Base-by-base conservation (phyloP, 257 asterid genomes). In the Nicotiana undulata region DNA sequence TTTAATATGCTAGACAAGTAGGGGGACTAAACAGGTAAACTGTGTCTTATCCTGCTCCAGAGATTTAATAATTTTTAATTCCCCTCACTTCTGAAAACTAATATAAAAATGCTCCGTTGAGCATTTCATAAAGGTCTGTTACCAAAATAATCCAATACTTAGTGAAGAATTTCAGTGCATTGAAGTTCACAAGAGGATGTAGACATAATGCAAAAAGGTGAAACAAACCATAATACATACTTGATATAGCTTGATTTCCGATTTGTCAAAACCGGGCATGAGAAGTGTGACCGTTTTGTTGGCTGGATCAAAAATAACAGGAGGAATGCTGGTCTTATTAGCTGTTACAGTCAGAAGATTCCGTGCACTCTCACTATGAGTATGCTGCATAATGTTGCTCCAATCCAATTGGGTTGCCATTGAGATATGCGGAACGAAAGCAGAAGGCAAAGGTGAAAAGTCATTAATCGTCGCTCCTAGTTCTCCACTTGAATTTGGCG, bases 261-360 rank as follows among this genome's bases (percentile, higher is more conserved):
- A 95, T 91, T 95, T 93, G 90, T 95, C 97, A 81, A 95, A 95
- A 77, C 99, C 98, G 20, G 99, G 99, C 97, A 95, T 90, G 89
- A 92, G 91, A 40, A 95, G 97, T 55, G 91, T 89, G 85, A 95
- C 90, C 0, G 96, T 86, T 84, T 89, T 95, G 75, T 82, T 86
- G 70, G 89, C 76, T 8, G 89, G 86, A 86, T 93, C 94, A 67
- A 93, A 93, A 55, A 29, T 85, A 76, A 92, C 95, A 0, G 97
- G 82, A 63, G 89, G 78, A 79, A 85, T 24, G 52, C 84, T 86
- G 4, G 82, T 17, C 60, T 85, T 79, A 63, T 75, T 44, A 15
- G 79, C 63, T 55, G 84, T 84, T 59, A 55, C 66, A 12, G 86
- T 85, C 44, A 95, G 95, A 63, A 93, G 84, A 68, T 46, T 55